Conservation (phyloP, 805 yeast genomes). For the Candida sanyiensis region DNA sequence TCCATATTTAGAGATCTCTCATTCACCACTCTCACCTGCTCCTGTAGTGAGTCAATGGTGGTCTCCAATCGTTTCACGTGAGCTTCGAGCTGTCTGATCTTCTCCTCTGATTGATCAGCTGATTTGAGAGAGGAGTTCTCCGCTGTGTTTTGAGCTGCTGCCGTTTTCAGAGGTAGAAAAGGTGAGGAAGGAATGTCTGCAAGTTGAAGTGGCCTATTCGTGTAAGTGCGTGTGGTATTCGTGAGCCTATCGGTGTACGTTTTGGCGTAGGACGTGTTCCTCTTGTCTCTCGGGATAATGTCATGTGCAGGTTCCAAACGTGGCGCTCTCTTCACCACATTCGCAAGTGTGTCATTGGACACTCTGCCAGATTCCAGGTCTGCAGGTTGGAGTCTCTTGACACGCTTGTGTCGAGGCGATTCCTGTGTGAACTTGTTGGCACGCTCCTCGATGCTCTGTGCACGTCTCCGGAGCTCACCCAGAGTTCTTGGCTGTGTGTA, state of each 20-base stretch:
- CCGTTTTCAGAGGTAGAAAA: neutral
- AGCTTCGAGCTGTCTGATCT: slow-evolving; percentile 11
- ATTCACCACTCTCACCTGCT: slow-evolving; percentile 17
- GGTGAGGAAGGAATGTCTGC: slow-evolving; percentile 22
- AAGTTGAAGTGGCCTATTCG: slow-evolving; percentile 7
- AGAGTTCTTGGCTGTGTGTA: neutral
- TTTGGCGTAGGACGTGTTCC: too few species aligned
- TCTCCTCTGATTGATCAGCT: neutral
- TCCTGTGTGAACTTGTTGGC: slow-evolving; percentile 17
- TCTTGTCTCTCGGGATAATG: slow-evolving; percentile 4
- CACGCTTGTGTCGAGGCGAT: slow-evolving; percentile 14
- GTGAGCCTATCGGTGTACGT: too few species aligned
- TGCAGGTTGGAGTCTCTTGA: slow-evolving; percentile 3
- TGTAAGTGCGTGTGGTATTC: too few species aligned
- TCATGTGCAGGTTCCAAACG: slow-evolving; percentile 5
- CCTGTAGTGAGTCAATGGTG: slow-evolving; percentile 18
- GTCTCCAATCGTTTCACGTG: slow-evolving; percentile 17
- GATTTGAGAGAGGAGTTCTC: neutral
- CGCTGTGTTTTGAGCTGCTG: neutral
- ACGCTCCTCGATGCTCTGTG: slow-evolving; percentile 14
- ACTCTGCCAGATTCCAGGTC: slow-evolving; percentile 2
- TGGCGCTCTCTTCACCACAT: slow-evolving; percentile 7
- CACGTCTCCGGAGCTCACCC: slow-evolving; percentile 12
- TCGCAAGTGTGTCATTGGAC: slow-evolving; percentile 1
- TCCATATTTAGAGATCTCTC: slow-evolving; percentile 19